These are phyloP conservation scores for Annulohypoxylon nitens DNA, from an alignment of 495 filamentous ascomycete genomes.

Conservation along the genomic window DNA sequence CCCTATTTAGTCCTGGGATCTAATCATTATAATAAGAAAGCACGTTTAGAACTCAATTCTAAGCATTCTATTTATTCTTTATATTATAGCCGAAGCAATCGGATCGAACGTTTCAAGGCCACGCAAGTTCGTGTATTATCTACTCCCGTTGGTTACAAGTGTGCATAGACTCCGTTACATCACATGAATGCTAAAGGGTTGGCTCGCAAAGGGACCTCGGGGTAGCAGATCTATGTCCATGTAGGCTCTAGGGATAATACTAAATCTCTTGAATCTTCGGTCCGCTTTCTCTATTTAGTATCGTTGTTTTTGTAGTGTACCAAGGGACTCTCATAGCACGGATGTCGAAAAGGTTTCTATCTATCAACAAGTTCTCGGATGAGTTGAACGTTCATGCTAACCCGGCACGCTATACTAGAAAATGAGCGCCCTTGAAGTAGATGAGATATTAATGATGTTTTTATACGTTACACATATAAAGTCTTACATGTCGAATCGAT, in stretches of 20 bases:
- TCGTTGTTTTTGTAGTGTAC: slow-evolving; percentile 3
- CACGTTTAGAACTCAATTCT: slow-evolving; percentile 32
- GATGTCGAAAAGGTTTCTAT: neutral
- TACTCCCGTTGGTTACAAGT: slow-evolving; percentile 22
- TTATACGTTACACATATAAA: neutral
- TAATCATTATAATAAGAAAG: slow-evolving; percentile 47
- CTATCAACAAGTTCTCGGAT: neutral
- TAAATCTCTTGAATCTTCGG: neutral
- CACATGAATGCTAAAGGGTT: slow-evolving; percentile 29
- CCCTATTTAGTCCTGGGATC: slow-evolving; percentile 35
- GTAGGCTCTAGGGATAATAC: slow-evolving; percentile 9
- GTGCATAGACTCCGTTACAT: slow-evolving; percentile 36
- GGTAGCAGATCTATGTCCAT: slow-evolving; percentile 1
- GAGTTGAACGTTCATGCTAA: neutral
- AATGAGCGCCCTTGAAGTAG: neutral
- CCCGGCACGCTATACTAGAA: neutral
- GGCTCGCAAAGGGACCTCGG: slow-evolving; percentile 6
- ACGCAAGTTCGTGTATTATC: slow-evolving; percentile 9
- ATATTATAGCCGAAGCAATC: neutral
- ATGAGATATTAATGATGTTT: neutral
- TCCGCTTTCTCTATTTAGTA: slow-evolving; percentile 2
- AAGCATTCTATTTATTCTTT: slow-evolving; percentile 3
- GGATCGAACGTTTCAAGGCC: slow-evolving; percentile 32
- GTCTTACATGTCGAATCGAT: neutral
- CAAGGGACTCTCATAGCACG: neutral